Evolutionary conservation across 1,284 basidiomycete genomes (phyloP), one percentile per base, ranked within the genome.

Genomic region (Irpex sp.): DNA sequence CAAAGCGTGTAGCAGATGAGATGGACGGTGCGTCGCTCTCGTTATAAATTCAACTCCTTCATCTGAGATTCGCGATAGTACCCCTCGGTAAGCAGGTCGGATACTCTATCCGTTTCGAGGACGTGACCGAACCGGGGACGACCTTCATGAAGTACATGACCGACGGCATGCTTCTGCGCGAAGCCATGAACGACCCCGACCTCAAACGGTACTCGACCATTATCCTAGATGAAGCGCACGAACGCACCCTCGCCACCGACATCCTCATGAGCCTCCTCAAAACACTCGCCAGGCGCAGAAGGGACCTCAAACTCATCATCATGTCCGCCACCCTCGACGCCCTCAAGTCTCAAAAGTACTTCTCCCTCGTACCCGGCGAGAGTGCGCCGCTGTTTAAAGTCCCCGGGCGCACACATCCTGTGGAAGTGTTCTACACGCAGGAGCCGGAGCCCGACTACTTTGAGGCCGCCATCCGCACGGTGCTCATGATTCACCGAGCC

Each of bases 131-230:
- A 67, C 85, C 86, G 0, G 93, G 92, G 0, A 93, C 88, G 5
- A 98, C 96, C 0, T 96, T 97, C 77, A 81, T 98, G 69, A 96
- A 97, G 76, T 98, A 99, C 80, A 98, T 99, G 96, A 99, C 97
- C 8, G 97, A 99, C 70, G 97, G 97, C 85, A 97, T 98, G 96
- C 73, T 96, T 64, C 84, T 97, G 31, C 90, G 96, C 48, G 96
- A 98, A 80, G 96, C 96, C 5, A 98, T 98, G 94, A 94, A 97
- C 77, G 97, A 99, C 76, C 92, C 93, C 36, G 85, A 88, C 57
- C 86, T 98, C 34, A 82, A 85, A 57, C 87, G 94, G 9, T 99
- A 99, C 78, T 96, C 94, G 38, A 97, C 96, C 15, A 94, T 99
- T 77, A 98, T 99, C 70, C 88, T 99, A 64, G 97, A 99, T 75